Evolutionary conservation across 2,329 filamentous ascomycete species (phyloP).

Genomic region (Rutstroemia sp.): DNA sequence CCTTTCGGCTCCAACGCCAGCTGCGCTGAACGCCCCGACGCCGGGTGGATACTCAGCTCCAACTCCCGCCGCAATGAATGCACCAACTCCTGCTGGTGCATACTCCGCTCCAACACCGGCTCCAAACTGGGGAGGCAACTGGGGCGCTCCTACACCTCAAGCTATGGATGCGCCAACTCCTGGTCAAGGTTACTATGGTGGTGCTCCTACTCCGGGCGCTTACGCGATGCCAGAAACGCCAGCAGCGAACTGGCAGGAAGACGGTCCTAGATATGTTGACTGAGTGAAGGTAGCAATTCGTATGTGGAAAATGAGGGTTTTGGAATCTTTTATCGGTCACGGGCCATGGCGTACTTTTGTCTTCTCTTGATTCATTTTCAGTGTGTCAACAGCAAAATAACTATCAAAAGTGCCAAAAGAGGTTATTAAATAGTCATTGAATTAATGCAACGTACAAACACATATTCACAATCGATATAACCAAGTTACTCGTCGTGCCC

Average conservation of each 20-base stretch:
- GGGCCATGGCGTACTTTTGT: neutral
- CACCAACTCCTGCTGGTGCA: constrained; percentile 40
- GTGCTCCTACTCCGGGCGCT: constrained; percentile 28
- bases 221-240: constrained; percentile 49
- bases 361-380: neutral
- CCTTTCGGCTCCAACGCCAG: constrained; percentile 55
- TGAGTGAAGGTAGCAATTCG: constrained; percentile 10
- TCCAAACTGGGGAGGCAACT: constrained; percentile 44
- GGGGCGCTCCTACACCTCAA: constrained; percentile 39
- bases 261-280: constrained; percentile 36
- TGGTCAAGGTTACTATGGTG: constrained; percentile 27
- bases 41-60: constrained; percentile 52
- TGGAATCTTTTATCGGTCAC: neutral
- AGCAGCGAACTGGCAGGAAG: constrained; percentile 40
- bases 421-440: too few relatives aligned
- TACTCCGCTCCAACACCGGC: constrained; percentile 58
- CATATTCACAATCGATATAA: too few relatives aligned
- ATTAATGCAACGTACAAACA: too few relatives aligned
- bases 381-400: neutral
- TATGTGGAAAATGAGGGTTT: neutral
- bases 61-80: constrained; percentile 41
- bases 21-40: constrained; percentile 60
- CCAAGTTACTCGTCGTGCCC: too few relatives aligned
- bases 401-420: neutral
- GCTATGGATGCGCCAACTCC: constrained; percentile 45